Conservation (phyloP, 2,329 filamentous ascomycete species). For the Talaromyces atroroseus region DNA sequence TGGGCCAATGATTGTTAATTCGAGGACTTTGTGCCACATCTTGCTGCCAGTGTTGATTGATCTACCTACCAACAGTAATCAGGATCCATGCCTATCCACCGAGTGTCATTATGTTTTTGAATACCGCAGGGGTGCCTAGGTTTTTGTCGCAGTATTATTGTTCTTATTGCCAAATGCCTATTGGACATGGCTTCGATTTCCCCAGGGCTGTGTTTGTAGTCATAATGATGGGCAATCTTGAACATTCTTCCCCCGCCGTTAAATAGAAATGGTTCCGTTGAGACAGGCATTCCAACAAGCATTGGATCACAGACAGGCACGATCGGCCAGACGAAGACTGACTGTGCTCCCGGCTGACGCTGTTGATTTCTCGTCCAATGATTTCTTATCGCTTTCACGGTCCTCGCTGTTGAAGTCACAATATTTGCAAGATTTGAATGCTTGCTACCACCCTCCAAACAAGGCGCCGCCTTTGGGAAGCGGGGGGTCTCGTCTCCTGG, state of each 20-base stretch:
- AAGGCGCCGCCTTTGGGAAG: slow-evolving; percentile 3
- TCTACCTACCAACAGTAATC: too few species aligned
- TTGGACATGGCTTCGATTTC: not conserved
- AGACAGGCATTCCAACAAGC: slow-evolving; percentile 26
- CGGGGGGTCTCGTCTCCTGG: slow-evolving; percentile 48
- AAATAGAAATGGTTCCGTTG: slow-evolving; percentile 17
- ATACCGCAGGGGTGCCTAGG: too few species aligned
- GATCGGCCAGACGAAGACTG: slow-evolving; percentile 43
- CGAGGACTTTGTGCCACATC: not conserved
- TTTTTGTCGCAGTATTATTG: not conserved
- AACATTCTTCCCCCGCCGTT: not conserved
- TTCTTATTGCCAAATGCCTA: not conserved
- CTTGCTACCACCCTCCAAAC: not conserved
- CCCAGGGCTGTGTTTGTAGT: not conserved
- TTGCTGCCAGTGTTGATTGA: not conserved
- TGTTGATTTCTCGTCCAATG: slow-evolving; percentile 60
- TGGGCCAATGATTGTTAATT: not conserved
- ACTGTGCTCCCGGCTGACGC: slow-evolving; percentile 41
- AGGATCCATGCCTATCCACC: too few species aligned
- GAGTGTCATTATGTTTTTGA: too few species aligned
- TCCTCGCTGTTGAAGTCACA: slow-evolving; percentile 6
- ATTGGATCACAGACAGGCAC: slow-evolving; percentile 36
- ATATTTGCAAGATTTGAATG: slow-evolving; percentile 7
- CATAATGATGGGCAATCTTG: not conserved
- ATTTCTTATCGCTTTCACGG: slow-evolving; percentile 56